These are phyloP conservation scores for Dactylellina sp. DNA, from an alignment of 2,329 filamentous ascomycete species.

Conservation along the genomic window DNA sequence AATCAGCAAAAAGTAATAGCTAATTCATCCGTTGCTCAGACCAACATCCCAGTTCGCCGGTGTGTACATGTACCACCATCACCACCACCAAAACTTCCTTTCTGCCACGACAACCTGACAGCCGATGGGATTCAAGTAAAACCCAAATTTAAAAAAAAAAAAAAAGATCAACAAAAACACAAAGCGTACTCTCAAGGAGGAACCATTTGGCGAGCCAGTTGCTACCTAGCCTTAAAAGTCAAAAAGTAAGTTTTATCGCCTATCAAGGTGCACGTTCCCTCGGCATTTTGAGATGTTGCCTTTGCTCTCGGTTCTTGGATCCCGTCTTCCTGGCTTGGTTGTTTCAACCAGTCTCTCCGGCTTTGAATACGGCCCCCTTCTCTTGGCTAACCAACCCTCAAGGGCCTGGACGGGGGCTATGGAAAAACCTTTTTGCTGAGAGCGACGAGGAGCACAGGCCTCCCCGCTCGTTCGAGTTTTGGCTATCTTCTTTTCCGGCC, in stretches of 20 bases:
- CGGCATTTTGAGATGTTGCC: constrained; percentile 20
- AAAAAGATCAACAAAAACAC: background rate
- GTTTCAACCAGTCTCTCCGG: constrained; percentile 53
- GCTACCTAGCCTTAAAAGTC: constrained; percentile 4
- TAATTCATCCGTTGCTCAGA: constrained; percentile 3
- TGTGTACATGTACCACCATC: constrained; percentile 13
- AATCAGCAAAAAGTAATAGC: constrained; percentile 7
- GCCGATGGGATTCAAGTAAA: background rate
- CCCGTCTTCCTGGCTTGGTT: constrained; percentile 50
- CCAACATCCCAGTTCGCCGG: constrained; percentile 17
- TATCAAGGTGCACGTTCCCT: constrained; percentile 49
- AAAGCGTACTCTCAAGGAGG: no score
- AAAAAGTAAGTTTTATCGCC: constrained; percentile 52
- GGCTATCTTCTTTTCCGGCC: constrained; percentile 50
- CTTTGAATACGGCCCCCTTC: constrained; percentile 12
- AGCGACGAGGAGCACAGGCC: constrained; percentile 35
- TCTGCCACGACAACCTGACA: background rate
- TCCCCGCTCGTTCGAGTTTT: constrained; percentile 39
- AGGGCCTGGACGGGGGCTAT: constrained; percentile 47
- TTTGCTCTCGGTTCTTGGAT: constrained; percentile 48
- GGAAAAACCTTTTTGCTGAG: constrained; percentile 56
- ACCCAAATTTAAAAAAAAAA: background rate
- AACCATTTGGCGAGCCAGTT: constrained; percentile 15
- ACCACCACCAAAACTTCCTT: background rate
- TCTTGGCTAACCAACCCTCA: constrained; percentile 33